Conservation (phyloP, 2,329 filamentous ascomycete genomes). For the Neurospora sp. region DNA sequence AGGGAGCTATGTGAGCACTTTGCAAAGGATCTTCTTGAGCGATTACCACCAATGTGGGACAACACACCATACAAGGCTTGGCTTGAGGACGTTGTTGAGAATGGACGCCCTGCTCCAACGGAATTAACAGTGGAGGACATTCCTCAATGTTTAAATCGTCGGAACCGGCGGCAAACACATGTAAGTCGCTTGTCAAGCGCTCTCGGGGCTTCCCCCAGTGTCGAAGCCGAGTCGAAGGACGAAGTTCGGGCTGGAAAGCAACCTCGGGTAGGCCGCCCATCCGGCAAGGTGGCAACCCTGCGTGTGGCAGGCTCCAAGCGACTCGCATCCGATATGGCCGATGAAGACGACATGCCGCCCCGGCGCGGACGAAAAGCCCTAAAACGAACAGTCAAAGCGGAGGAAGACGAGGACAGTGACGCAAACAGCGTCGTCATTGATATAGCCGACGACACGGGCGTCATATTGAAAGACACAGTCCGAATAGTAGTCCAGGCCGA, state of each 20-base stretch:
- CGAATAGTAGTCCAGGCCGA: constrained; percentile 40
- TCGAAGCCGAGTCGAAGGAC: constrained; percentile 17
- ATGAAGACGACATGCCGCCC: constrained; percentile 28
- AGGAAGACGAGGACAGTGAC: constrained; percentile 16
- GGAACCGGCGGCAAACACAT: constrained; percentile 6
- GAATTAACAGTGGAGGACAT: constrained; percentile 17
- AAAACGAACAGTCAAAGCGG: neutral
- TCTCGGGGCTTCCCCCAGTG: constrained; percentile 5
- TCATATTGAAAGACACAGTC: constrained; percentile 20
- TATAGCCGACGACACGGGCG: constrained; percentile 1
- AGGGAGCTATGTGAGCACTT: constrained; percentile 36
- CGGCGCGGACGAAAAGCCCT: constrained; percentile 23
- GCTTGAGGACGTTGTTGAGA: constrained; percentile 22
- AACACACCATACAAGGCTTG: constrained; percentile 23
- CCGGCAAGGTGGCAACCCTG: constrained; percentile 35
- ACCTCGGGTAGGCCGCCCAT: constrained; percentile 24
- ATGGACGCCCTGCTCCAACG: constrained; percentile 20
- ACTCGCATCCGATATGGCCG: constrained; percentile 23
- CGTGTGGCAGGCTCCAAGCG: constrained; percentile 33
- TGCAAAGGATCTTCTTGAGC: constrained; percentile 27
- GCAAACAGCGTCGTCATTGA: constrained; percentile 15
- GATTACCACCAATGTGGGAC: constrained; percentile 26
- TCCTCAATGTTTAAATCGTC: constrained; percentile 16
- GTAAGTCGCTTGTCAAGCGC: neutral
- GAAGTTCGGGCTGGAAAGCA: constrained; percentile 10